phyloP scores from a whole-genome alignment of 192 early-diverging fungal genomes.

The Backusella tuberculispora region DNA sequence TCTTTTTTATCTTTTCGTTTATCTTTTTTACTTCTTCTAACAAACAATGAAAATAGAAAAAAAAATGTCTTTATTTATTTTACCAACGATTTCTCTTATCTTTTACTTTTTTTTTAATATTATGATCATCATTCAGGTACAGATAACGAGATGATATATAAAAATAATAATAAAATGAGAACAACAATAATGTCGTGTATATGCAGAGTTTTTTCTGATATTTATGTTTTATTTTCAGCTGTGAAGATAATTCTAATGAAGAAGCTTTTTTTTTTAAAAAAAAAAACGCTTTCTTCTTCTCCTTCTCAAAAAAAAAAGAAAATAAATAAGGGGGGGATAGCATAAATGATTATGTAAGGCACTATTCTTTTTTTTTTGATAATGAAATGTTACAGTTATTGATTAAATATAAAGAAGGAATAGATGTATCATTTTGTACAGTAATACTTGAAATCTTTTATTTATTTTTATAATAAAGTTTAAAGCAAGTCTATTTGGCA shows the following conservation, averaged over 20 bases:
- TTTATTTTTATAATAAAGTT: too few relatives aligned
- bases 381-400: not conserved
- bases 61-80: too few relatives aligned
- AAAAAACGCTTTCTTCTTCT: not conserved
- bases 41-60: too few relatives aligned
- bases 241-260: not conserved
- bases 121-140: not conserved
- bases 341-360: not conserved
- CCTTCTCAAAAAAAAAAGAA: not conserved
- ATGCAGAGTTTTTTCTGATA: constrained; percentile 11
- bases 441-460: not conserved
- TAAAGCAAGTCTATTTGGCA: too few relatives aligned
- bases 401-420: not conserved
- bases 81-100: not conserved
- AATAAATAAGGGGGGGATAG: not conserved
- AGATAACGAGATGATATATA: not conserved
- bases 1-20: too few relatives aligned
- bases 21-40: too few relatives aligned
- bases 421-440: not conserved
- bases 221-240: constrained; percentile 18
- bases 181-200: constrained; percentile 11
- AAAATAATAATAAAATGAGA: not conserved
- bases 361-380: not conserved
- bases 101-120: not conserved
- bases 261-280: not conserved